phyloP scores from a whole-genome alignment of 805 yeast genomes.

The Scheffersomyces coipomensis region DNA sequence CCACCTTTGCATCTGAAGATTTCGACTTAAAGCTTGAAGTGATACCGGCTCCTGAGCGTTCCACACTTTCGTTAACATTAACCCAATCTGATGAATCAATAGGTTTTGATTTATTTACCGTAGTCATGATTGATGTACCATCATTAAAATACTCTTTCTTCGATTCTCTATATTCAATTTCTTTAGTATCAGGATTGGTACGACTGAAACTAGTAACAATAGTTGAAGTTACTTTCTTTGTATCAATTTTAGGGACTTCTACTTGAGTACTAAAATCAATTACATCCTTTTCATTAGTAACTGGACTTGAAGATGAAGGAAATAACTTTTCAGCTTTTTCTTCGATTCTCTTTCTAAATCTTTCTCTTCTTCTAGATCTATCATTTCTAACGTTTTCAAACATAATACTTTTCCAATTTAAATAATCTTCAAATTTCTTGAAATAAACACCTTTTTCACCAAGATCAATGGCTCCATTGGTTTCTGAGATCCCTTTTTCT shows the following conservation, averaged over 20 bases:
- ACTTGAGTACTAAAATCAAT: background rate
- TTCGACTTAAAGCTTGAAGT: slow-evolving; percentile 2
- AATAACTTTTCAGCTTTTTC: slow-evolving; percentile 2
- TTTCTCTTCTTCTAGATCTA: slow-evolving; percentile 16
- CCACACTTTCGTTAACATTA: slow-evolving; percentile 24
- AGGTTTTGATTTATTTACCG: slow-evolving; percentile 30
- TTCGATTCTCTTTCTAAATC: slow-evolving; percentile 3
- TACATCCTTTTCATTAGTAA: slow-evolving; percentile 1
- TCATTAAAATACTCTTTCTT: slow-evolving; percentile 33
- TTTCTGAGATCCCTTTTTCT: slow-evolving; percentile 5
- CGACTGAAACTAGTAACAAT: slow-evolving; percentile 22
- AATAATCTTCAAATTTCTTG: slow-evolving; percentile 58
- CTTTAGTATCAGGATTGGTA: slow-evolving; percentile 26
- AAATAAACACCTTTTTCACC: slow-evolving; percentile 62
- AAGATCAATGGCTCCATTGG: slow-evolving; percentile 25
- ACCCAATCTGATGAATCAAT: slow-evolving; percentile 33
- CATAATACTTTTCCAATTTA: slow-evolving; percentile 68
- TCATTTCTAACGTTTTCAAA: slow-evolving; percentile 41
- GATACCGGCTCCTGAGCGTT: slow-evolving; percentile 4
- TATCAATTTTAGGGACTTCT: background rate
- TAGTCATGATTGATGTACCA: slow-evolving; percentile 34
- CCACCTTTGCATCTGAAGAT: background rate
- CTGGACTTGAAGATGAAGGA: background rate
- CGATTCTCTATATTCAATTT: slow-evolving; percentile 26
- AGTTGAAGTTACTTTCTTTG: slow-evolving; percentile 21